These are phyloP conservation scores for Phytophthora kernoviae DNA, from an alignment of 352 stramenopile genomes.

Conservation along the genomic window DNA sequence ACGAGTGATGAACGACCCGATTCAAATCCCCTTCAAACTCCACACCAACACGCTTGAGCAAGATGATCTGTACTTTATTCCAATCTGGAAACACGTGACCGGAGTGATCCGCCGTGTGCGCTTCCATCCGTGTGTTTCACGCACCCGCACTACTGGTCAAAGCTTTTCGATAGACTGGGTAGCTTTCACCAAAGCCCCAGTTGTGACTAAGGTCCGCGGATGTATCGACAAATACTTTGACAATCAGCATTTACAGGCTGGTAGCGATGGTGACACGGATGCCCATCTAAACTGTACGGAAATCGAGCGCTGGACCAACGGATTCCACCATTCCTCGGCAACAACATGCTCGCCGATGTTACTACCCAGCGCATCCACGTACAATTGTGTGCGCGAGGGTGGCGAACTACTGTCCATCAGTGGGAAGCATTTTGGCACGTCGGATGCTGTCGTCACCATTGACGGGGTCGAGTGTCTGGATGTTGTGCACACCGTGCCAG, in stretches of 20 bases:
- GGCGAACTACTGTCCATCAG: constrained; percentile 62
- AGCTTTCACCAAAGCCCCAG: constrained; percentile 68
- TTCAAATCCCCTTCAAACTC: constrained; percentile 61
- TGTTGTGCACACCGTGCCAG: constrained; percentile 53
- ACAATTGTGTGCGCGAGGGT: constrained; percentile 69
- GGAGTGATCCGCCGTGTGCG: constrained; percentile 65
- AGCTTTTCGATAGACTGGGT: constrained; percentile 78
- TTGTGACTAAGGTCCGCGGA: constrained; percentile 75
- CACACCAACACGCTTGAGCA: constrained; percentile 21
- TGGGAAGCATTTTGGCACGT: constrained; percentile 76
- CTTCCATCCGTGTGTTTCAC: constrained; percentile 58
- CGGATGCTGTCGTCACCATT: constrained; percentile 73
- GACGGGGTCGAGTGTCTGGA: constrained; percentile 72
- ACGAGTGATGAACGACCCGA: constrained; percentile 47
- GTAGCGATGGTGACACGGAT: constrained; percentile 10
- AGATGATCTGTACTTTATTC: constrained; percentile 66
- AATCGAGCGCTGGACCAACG: constrained; percentile 46
- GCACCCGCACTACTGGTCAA: constrained; percentile 42
- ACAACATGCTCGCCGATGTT: constrained; percentile 49
- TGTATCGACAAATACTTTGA: constrained; percentile 82
- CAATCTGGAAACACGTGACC: constrained; percentile 63
- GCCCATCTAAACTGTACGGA: constrained; percentile 57
- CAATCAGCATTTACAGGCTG: constrained; percentile 12
- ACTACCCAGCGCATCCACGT: constrained; percentile 65
- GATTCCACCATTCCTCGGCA: constrained; percentile 43